These are phyloP conservation scores for Corylus americana DNA, from an alignment of 306 rosid genomes.

Conservation along the genomic window DNA sequence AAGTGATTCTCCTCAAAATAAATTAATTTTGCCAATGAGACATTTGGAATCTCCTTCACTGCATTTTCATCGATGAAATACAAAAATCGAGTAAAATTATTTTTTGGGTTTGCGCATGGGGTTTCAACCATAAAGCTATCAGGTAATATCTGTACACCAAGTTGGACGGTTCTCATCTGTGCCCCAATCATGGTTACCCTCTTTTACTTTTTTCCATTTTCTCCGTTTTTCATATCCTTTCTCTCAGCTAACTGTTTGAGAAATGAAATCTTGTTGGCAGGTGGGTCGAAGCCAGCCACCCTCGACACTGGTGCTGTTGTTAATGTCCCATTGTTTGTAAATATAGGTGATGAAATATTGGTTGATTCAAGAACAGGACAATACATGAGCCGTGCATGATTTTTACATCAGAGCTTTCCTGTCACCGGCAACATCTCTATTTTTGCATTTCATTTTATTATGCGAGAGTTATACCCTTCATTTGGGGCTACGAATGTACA, in stretches of 20 bases:
- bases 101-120: neutral
- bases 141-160: neutral
- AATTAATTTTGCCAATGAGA: neutral
- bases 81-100: neutral
- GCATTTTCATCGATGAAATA: neutral
- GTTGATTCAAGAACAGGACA: conserved; percentile 92
- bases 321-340: conserved; percentile 80
- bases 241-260: conserved; percentile 1
- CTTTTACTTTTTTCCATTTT: neutral
- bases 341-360: conserved; percentile 69
- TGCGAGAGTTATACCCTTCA: conserved; percentile 11
- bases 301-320: conserved; percentile 88
- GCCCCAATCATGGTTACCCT: neutral
- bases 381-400: conserved; percentile 83
- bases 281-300: conserved; percentile 93
- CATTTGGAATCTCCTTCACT: neutral
- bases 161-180: neutral
- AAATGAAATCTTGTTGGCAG: conserved; percentile 47
- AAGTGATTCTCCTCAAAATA: neutral
- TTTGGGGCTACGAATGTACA: conserved; percentile 26
- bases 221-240: neutral
- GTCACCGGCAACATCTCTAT: neutral
- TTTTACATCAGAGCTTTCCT: conserved; percentile 35
- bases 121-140: neutral
- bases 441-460: conserved; percentile 8